These are phyloP conservation scores for Umbelopsis sp. DNA, from an alignment of 192 early-diverging fungal species.

Conservation along the genomic window DNA sequence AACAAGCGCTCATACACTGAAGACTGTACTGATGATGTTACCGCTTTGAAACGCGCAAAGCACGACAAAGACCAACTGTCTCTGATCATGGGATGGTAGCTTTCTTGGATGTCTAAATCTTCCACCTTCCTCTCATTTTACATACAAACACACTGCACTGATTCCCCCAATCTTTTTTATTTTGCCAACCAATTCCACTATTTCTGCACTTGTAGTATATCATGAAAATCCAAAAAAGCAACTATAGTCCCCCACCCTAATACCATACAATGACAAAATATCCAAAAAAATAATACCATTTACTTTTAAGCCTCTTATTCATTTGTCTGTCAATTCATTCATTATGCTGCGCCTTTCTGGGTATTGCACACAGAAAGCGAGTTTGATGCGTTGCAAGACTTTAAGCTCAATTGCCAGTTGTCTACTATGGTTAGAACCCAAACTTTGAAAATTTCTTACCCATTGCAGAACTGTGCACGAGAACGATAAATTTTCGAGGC, in stretches of 20 bases:
- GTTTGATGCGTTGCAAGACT: no score
- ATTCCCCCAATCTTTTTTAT: not conserved
- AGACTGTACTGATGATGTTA: not conserved
- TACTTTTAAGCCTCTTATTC: no score
- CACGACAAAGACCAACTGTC: not conserved
- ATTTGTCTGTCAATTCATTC: no score
- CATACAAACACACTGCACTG: not conserved
- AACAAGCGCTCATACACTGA: not conserved
- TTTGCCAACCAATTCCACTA: not conserved
- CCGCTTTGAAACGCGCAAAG: not conserved
- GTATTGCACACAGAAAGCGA: no score
- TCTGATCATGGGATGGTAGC: conserved; percentile 16
- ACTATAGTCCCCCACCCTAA: not conserved
- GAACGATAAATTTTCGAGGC: conserved; percentile 4
- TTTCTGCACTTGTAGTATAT: conserved; percentile 5
- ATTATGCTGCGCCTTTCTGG: no score
- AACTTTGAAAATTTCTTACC: no score
- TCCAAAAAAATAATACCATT: no score
- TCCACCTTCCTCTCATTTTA: not conserved
- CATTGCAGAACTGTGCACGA: no score
- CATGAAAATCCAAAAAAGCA: conserved; percentile 7
- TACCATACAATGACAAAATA: not conserved
- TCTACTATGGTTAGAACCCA: no score
- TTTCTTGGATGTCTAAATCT: not conserved
- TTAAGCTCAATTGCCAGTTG: no score